These are phyloP conservation scores for Thuidium tamariscinum DNA, from an alignment of 225 moss, liverwort and hornwort genomes.

Conservation along the genomic window DNA sequence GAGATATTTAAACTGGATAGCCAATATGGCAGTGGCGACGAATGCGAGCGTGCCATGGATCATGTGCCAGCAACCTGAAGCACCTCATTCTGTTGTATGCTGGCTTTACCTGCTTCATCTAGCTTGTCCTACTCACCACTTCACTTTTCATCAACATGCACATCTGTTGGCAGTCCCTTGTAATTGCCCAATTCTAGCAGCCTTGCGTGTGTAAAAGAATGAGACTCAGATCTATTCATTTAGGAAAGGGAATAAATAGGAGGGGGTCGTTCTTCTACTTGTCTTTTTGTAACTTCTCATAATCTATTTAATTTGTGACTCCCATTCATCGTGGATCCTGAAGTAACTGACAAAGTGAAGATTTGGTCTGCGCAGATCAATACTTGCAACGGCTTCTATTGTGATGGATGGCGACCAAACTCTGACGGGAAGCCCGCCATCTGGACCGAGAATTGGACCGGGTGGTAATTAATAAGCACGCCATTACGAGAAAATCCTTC, in stretches of 20 bases:
- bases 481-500: neutral
- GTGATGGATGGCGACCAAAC: slow-evolving; percentile 65
- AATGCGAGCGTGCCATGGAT: slow-evolving; percentile 80
- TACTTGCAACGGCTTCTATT: slow-evolving; percentile 92
- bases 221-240: neutral
- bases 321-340: neutral
- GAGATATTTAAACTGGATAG: slow-evolving; percentile 60
- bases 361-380: slow-evolving; percentile 49
- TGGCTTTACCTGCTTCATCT: neutral
- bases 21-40: slow-evolving; percentile 44
- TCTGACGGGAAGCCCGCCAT: slow-evolving; percentile 53
- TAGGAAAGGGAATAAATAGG: neutral
- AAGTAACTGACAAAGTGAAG: neutral
- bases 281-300: neutral
- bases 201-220: neutral
- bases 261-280: neutral
- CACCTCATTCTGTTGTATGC: slow-evolving; percentile 57
- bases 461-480: slow-evolving; percentile 29
- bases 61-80: slow-evolving; percentile 85
- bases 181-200: neutral
- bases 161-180: neutral
- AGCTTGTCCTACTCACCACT: neutral
- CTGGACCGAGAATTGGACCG: slow-evolving; percentile 92
- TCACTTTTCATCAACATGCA: neutral
- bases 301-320: neutral